Evolutionary conservation across 2,329 filamentous ascomycete species (phyloP), one percentile per base, ranked within the genome.

Genomic region (Aciculosporium take): DNA sequence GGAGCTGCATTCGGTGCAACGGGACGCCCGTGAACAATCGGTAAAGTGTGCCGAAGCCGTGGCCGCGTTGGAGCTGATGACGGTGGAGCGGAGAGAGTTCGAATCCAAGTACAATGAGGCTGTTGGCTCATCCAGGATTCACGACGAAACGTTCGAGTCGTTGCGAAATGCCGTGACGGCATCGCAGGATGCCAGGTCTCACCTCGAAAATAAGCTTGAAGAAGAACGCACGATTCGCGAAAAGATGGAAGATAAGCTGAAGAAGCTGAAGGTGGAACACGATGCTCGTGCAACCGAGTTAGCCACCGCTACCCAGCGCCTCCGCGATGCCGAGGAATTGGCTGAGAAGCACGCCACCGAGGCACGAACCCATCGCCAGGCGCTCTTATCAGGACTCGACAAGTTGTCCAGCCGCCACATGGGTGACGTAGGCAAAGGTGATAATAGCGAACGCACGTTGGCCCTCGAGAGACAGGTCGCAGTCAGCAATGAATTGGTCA

Each of bases 261-360:
- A 72, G 37, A 80, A 83, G 49, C 71, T 96, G 30, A 82, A 81
- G 57, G 69, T 76, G 18, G 87, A 96, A 56, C 84, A 94, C 53
- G 91, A 96, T 55, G 74, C 83, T 39, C 76, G 78, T 27, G 81
- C 77, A 8, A 69, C 76, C 0, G 89, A 98, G 56, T 69, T 96
- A 3, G 84, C 87, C 34, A 73, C 72, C 17, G 72, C 78, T 0
- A 80, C 74, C 2, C 78, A 86, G 50, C 79, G 84, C 39, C 64
- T 98, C 37, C 78, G 75, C 31, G 88, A 95, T 58, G 79, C 85
- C 0, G 87, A 98, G 61, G 86, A 94, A 54, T 64, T 96, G 34
- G 84, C 84, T 1, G 84, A 93, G 53, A 86, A 81, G 50, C 81
- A 94, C 58, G 84, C 88, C 5, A 77, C 79, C 49, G 93, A 98